Evolutionary conservation across 495 filamentous ascomycete species (phyloP).

Genomic region (Oidiodendron maius): DNA sequence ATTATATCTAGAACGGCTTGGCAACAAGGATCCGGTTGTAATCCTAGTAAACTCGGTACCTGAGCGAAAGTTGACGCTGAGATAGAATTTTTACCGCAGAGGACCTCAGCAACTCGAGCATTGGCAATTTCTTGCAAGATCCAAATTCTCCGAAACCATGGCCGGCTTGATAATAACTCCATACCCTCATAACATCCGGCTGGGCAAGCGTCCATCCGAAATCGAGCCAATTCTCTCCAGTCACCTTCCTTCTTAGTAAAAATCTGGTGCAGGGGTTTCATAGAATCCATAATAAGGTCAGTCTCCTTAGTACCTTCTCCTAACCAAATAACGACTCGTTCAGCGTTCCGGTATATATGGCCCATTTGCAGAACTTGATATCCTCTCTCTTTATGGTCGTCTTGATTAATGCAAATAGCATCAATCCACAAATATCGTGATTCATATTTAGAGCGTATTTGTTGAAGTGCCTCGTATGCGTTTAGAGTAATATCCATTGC

Average conservation of each 20-base stretch:
- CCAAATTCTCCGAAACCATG: neutral
- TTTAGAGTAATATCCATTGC: too few species aligned
- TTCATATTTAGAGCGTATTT: too few species aligned
- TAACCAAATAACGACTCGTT: constrained; percentile 7
- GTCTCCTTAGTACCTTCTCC: constrained; percentile 4
- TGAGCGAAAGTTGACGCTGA: too few species aligned
- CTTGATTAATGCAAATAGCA: too few species aligned
- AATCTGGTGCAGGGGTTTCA: neutral
- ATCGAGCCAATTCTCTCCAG: neutral
- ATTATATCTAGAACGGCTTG: too few species aligned
- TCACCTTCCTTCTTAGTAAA: neutral
- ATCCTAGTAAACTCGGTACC: too few species aligned
- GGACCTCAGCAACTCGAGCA: neutral
- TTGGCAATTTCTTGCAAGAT: neutral
- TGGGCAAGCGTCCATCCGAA: neutral
- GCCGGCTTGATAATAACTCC: too few species aligned
- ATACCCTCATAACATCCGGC: too few species aligned
- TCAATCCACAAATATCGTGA: too few species aligned
- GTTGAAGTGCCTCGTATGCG: too few species aligned
- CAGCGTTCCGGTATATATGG: constrained; percentile 5
- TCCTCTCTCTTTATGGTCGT: constrained; percentile 5
- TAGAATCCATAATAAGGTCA: constrained; percentile 4
- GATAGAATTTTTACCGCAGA: too few species aligned
- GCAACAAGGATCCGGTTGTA: too few species aligned
- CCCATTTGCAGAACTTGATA: constrained; percentile 7